Percentiles rank a stretch among this genome's conserved stretches.
phyloP scores from a whole-genome alignment of 768 basidiomycete species.

The Boletus patriciae region DNA sequence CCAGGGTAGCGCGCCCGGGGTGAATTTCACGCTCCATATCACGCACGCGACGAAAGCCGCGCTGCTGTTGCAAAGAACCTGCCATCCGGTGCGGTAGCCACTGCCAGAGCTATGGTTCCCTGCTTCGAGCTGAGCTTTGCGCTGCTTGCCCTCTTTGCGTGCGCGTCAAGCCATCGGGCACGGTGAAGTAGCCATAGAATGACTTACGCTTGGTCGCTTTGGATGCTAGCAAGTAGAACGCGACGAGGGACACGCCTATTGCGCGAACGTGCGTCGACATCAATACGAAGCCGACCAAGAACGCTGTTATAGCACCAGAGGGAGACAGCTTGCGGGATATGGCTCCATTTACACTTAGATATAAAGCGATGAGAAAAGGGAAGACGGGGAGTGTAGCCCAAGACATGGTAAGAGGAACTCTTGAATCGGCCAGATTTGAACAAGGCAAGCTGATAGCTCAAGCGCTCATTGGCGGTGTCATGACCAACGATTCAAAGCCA shows the following conservation, averaged over 20 bases:
- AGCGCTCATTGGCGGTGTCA: no score
- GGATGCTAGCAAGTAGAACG: slow-evolving; percentile 79
- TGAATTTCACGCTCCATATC: slow-evolving; percentile 64
- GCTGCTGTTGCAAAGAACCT: slow-evolving; percentile 81
- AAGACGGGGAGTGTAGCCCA: slow-evolving; percentile 37
- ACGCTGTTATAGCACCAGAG: slow-evolving; percentile 75
- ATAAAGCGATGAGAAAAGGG: slow-evolving; percentile 48
- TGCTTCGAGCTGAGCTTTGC: slow-evolving; percentile 75
- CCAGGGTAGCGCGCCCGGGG: slow-evolving; percentile 44
- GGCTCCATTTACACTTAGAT: slow-evolving; percentile 67
- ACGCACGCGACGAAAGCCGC: slow-evolving; percentile 59
- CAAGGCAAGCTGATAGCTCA: no score
- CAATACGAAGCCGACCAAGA: slow-evolving; percentile 70
- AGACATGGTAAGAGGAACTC: slow-evolving; percentile 10
- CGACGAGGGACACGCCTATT: slow-evolving; percentile 66
- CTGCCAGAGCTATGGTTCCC: slow-evolving; percentile 57
- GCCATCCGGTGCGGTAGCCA: slow-evolving; percentile 75
- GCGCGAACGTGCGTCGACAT: slow-evolving; percentile 65
- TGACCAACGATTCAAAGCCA: no score
- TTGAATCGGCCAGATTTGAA: no score
- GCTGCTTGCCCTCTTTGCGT: slow-evolving; percentile 62
- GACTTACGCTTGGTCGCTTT: slow-evolving; percentile 78
- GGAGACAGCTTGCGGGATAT: slow-evolving; percentile 73
- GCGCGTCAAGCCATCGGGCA: neutral
- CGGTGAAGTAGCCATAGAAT: neutral